These are phyloP conservation scores for Blastobotrys malaysiensis DNA, from an alignment of 1,139 yeast genomes.

Conservation along the genomic window DNA sequence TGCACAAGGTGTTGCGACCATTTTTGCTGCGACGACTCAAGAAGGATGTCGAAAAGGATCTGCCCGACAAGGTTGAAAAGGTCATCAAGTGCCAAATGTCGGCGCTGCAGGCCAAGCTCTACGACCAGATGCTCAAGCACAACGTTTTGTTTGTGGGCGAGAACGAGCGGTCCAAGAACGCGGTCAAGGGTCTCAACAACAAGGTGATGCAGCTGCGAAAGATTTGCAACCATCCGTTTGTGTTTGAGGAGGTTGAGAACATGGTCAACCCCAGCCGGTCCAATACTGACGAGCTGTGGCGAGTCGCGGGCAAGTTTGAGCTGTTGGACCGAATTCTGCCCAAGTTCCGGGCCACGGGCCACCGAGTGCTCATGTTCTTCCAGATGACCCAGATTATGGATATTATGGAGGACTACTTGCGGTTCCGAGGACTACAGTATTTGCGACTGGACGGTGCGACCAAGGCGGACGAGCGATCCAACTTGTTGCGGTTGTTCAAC, in stretches of 20 bases:
- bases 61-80: conserved; percentile 92
- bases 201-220: conserved; percentile 94
- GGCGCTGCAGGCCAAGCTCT: conserved; percentile 72
- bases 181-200: conserved; percentile 87
- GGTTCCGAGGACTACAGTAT: conserved; percentile 68
- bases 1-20: conserved; percentile 93
- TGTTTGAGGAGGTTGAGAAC: conserved; percentile 89
- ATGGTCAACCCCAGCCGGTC: conserved; percentile 72
- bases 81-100: conserved; percentile 94
- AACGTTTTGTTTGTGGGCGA: conserved; percentile 82
- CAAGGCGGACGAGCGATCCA: conserved; percentile 91
- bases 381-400: conserved; percentile 99
- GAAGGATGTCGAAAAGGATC: conserved; percentile 94
- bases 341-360: conserved; percentile 79
- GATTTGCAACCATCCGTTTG: conserved; percentile 96
- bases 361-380: conserved; percentile 86
- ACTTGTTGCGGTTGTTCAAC: conserved; percentile 74
- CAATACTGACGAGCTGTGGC: conserved; percentile 63
- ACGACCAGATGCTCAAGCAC: conserved; percentile 85
- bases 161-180: conserved; percentile 46
- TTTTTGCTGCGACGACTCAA: conserved; percentile 89
- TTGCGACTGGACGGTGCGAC: conserved; percentile 92
- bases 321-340: conserved; percentile 82
- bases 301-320: conserved; percentile 91
- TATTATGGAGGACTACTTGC: conserved; percentile 91